Conservation (phyloP, 2,329 filamentous ascomycete genomes). For the Tolypocladium tundrense region DNA sequence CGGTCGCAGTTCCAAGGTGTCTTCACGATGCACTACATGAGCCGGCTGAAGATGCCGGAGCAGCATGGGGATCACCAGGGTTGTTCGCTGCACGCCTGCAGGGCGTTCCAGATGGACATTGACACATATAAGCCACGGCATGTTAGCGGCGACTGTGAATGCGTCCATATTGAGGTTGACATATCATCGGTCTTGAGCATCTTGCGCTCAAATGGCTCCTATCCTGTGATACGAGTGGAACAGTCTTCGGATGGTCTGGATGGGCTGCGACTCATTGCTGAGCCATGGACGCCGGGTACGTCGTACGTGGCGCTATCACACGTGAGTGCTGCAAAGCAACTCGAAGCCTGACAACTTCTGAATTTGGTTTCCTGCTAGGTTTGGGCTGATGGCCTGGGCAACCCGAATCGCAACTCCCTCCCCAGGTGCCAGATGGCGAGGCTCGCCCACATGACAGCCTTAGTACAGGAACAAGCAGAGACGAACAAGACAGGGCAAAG, state of each 20-base stretch:
- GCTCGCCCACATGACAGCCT: conserved; percentile 12
- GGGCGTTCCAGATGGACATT: conserved; percentile 19
- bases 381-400: conserved; percentile 25
- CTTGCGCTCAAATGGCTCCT: conserved; percentile 7
- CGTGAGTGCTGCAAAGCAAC: conserved; percentile 4
- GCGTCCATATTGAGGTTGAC: conserved; percentile 11
- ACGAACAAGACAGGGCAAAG: background rate
- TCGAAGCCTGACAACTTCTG: background rate
- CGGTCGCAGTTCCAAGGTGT: conserved; percentile 11
- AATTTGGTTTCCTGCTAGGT: conserved; percentile 8
- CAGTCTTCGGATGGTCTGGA: background rate
- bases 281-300: conserved; percentile 11
- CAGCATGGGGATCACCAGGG: conserved; percentile 10
- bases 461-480: conserved; percentile 3
- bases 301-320: conserved; percentile 25
- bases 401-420: conserved; percentile 17
- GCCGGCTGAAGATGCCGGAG: conserved; percentile 8
- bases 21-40: conserved; percentile 13
- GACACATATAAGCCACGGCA: conserved; percentile 16
- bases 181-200: conserved; percentile 6
- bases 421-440: conserved; percentile 19
- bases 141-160: conserved; percentile 8
- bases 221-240: conserved; percentile 9
- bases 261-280: conserved; percentile 9
- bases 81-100: conserved; percentile 15